Base-by-base conservation (phyloP, 2,329 filamentous ascomycete genomes). In the Colletotrichum cuscutae region DNA sequence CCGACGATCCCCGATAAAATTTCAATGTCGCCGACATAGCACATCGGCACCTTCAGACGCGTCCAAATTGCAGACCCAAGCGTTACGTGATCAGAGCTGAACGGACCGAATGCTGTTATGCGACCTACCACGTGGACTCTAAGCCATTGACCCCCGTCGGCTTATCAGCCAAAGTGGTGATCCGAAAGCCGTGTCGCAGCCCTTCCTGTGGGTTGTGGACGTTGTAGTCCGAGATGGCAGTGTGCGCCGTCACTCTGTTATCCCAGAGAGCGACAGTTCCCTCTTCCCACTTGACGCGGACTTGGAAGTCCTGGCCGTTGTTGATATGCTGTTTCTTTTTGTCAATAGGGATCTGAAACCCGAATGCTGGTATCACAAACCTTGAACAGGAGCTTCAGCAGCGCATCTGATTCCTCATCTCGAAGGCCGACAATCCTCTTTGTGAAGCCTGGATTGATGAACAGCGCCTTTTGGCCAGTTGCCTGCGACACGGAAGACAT, bases 351-450 rank as follows among this genome's bases (percentile, higher is more conserved):
- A 1, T 1, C 19, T 3, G 6, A 24, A 2, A 5, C 26, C 12
- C n/a, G 15, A 19, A 11, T 59, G 42, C 6, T 13, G 8, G 13
- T 22, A 8, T 1, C 4, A 67, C 75, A 2, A 71, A 81, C 80
- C 71, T 86, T 82, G 75, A 86, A 95, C 7, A 95, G 84, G 82
- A 95, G 93, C 78, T 93, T 91, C 68, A 95, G 87, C 11, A 95
- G 84, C 60, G 88, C 87, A 75, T 97, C 95, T 1, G 92, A 94
- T 80, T 97, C 95, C 79, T 97, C 95, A 79, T 95, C 94, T 84
- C 97, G 97, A 78, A 92, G 89, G 13, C 94, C 94, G 1, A 96
- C 89, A 66, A 97, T 96, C 35, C 91, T 87, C 63, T 94, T 91
- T 5, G 94, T 96, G 84, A 97, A 76, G 1, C 71, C 75, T 1